These are phyloP conservation scores for Brassica balearica DNA, from an alignment of 441 rosid genomes.

Conservation along the genomic window DNA sequence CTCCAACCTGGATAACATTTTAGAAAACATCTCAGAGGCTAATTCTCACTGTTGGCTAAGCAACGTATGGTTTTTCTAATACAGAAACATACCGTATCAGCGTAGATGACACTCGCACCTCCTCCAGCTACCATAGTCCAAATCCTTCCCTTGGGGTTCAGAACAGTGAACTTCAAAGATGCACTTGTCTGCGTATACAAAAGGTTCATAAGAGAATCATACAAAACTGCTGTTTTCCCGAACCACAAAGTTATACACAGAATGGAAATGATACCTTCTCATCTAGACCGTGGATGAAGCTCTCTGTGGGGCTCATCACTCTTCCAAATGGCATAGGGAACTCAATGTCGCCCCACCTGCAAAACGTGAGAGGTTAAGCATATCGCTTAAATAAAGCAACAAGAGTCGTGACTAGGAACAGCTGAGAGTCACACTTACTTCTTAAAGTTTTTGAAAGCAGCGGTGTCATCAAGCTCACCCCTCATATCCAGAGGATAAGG, in stretches of 20 bases:
- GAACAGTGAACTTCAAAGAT: slow-evolving; percentile 88
- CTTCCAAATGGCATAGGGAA: slow-evolving; percentile 81
- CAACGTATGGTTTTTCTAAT: not conserved
- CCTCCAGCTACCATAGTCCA: slow-evolving; percentile 99
- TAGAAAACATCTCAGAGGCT: not conserved
- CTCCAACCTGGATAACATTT: slow-evolving; percentile 60
- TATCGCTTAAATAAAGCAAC: not conserved
- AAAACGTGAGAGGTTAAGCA: slow-evolving; percentile 32
- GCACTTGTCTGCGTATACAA: slow-evolving; percentile 83
- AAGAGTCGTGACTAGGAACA: too few relatives aligned
- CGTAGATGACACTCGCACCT: slow-evolving; percentile 98
- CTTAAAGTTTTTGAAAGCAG: slow-evolving; percentile 96
- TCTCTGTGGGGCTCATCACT: slow-evolving; percentile 77
- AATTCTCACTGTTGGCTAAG: slow-evolving; percentile 15
- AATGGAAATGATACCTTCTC: slow-evolving; percentile 65
- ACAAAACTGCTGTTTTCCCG: slow-evolving; percentile 2
- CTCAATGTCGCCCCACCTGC: slow-evolving; percentile 71
- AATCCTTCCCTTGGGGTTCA: slow-evolving; percentile 95
- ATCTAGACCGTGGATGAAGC: slow-evolving; percentile 87
- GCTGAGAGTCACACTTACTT: slow-evolving; percentile 54
- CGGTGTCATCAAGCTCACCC: slow-evolving; percentile 96
- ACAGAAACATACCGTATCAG: slow-evolving; percentile 70
- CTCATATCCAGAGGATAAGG: slow-evolving; percentile 99
- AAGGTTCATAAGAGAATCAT: slow-evolving; percentile 5
- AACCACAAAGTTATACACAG: not conserved